These are phyloP conservation scores for Boletus patriciae DNA, from an alignment of 768 basidiomycete species.

Conservation along the genomic window DNA sequence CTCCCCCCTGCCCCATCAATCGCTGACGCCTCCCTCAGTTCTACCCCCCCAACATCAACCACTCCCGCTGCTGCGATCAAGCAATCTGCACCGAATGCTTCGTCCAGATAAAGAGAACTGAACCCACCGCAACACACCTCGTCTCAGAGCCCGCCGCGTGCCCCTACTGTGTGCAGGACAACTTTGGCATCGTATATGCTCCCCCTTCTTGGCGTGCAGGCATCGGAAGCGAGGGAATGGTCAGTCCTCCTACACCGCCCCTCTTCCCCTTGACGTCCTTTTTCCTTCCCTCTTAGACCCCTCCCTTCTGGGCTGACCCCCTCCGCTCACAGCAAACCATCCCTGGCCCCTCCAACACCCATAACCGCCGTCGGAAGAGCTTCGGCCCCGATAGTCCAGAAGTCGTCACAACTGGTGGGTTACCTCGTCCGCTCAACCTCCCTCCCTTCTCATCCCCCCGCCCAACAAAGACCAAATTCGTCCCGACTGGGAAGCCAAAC, in stretches of 20 bases:
- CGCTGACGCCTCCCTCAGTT: slow-evolving; percentile 57
- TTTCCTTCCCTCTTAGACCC: slow-evolving; percentile 29
- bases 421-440: neutral
- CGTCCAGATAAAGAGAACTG: slow-evolving; percentile 95
- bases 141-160: slow-evolving; percentile 97
- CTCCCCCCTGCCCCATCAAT: slow-evolving; percentile 13
- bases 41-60: slow-evolving; percentile 96
- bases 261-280: neutral
- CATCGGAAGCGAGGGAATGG: slow-evolving; percentile 71
- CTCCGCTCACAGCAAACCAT: slow-evolving; percentile 45
- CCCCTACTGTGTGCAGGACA: slow-evolving; percentile 96
- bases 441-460: slow-evolving; percentile 10
- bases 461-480: slow-evolving; percentile 79
- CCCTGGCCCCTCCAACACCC: slow-evolving; percentile 42
- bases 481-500: slow-evolving; percentile 96
- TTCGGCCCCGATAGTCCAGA: slow-evolving; percentile 83
- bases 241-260: slow-evolving; percentile 35
- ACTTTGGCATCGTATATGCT: slow-evolving; percentile 90
- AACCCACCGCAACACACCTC: slow-evolving; percentile 92
- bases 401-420: slow-evolving; percentile 85
- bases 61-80: slow-evolving; percentile 97
- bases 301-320: slow-evolving; percentile 54
- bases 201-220: slow-evolving; percentile 81
- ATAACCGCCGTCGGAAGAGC: slow-evolving; percentile 84
- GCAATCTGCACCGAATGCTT: slow-evolving; percentile 99